Evolutionary conservation across 2,329 filamentous ascomycete genomes (phyloP).

Genomic region (Thelonectria rubi): DNA sequence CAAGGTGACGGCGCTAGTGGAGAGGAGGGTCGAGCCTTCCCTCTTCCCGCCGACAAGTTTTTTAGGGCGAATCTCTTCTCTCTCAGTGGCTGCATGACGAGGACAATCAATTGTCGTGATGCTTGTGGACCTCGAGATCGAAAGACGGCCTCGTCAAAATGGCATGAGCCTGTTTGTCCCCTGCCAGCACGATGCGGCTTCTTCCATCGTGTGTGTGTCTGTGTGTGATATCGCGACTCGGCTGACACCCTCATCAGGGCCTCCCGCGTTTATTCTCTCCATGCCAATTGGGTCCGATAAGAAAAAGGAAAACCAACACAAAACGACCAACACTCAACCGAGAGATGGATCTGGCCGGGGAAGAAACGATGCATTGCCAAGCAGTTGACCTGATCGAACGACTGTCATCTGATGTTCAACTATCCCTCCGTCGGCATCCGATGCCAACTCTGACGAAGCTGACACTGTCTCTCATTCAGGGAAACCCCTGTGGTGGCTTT

Average conservation of each 20-base stretch:
- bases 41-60: not conserved
- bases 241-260: slow-evolving; percentile 5
- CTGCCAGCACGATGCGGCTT: not conserved
- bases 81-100: slow-evolving; percentile 6
- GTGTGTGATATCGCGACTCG: slow-evolving; percentile 13
- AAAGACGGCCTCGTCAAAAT: slow-evolving; percentile 17
- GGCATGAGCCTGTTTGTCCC: slow-evolving; percentile 23
- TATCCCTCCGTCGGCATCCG: not conserved
- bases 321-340: slow-evolving; percentile 1
- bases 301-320: not conserved
- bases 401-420: slow-evolving; percentile 20
- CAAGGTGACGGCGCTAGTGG: slow-evolving; percentile 42
- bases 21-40: not conserved
- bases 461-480: not conserved
- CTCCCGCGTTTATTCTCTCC: slow-evolving; percentile 8
- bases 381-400: slow-evolving; percentile 9
- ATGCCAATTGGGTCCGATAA: not conserved
- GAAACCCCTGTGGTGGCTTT: not conserved
- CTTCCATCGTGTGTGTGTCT: not conserved
- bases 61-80: slow-evolving; percentile 26
- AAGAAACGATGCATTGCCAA: not conserved
- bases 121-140: slow-evolving; percentile 15
- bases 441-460: not conserved
- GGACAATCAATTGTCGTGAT: not conserved
- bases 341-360: not conserved